These are phyloP conservation scores for Chaetomium fimeti DNA, from an alignment of 495 filamentous ascomycete species.

Conservation along the genomic window DNA sequence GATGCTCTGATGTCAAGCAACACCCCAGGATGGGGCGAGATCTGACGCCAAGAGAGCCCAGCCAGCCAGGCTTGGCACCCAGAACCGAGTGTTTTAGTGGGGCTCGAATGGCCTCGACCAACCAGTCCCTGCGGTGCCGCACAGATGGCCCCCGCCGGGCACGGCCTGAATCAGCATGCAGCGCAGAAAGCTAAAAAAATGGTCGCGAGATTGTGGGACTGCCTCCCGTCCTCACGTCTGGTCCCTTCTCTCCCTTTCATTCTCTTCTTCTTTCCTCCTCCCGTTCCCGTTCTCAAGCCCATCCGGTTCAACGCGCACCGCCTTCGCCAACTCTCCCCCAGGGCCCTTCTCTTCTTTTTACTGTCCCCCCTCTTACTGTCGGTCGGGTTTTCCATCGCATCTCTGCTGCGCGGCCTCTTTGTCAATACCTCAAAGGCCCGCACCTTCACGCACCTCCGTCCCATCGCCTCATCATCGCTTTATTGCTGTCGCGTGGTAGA, in stretches of 20 bases:
- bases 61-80: slow-evolving; percentile 1
- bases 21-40: neutral
- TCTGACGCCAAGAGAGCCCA: neutral
- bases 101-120: slow-evolving; percentile 18
- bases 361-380: slow-evolving; percentile 30
- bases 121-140: slow-evolving; percentile 17
- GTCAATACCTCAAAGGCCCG: slow-evolving; percentile 17
- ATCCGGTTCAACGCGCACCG: slow-evolving; percentile 37
- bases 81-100: neutral
- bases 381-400: slow-evolving; percentile 35
- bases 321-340: slow-evolving; percentile 39
- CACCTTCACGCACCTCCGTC: neutral
- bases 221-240: slow-evolving; percentile 10
- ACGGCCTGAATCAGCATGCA: slow-evolving; percentile 33
- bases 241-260: slow-evolving; percentile 18
- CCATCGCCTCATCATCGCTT: slow-evolving; percentile 1
- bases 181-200: slow-evolving; percentile 23
- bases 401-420: slow-evolving; percentile 24
- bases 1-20: too few relatives aligned
- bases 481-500: slow-evolving; percentile 14
- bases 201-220: slow-evolving; percentile 36
- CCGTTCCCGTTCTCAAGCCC: slow-evolving; percentile 25
- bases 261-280: slow-evolving; percentile 13
- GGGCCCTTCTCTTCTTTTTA: slow-evolving; percentile 42
- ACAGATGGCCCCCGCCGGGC: slow-evolving; percentile 12